These are phyloP conservation scores for Cyphellophora europaea DNA, from an alignment of 2,329 filamentous ascomycete species.

Conservation along the genomic window DNA sequence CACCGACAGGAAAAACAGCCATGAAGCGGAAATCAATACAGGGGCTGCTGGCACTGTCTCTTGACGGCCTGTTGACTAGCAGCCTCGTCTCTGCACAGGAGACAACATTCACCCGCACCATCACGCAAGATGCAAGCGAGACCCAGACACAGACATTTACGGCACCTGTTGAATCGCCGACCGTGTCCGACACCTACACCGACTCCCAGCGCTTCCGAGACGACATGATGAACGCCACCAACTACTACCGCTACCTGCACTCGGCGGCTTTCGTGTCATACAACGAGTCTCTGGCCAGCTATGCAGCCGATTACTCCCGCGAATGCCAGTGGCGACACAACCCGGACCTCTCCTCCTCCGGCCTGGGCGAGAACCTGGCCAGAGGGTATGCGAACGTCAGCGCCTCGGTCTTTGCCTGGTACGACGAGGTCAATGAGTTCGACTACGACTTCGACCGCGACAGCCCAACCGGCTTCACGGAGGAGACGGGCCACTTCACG, in stretches of 20 bases:
- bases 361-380: conserved; percentile 61
- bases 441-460: conserved; percentile 53
- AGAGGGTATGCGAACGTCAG: conserved; percentile 54
- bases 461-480: conserved; percentile 54
- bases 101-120: neutral
- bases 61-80: too few relatives aligned
- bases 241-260: conserved; percentile 55
- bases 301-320: conserved; percentile 42
- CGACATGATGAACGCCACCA: conserved; percentile 57
- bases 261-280: conserved; percentile 50
- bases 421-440: conserved; percentile 63
- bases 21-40: too few relatives aligned
- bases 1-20: too few relatives aligned
- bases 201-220: conserved; percentile 31
- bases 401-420: conserved; percentile 65
- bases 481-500: conserved; percentile 64
- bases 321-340: conserved; percentile 32
- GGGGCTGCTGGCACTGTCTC: too few relatives aligned
- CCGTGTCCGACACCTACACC: conserved; percentile 26
- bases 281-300: conserved; percentile 55
- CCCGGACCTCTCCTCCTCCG: conserved; percentile 33
- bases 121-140: neutral
- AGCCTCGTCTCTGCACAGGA: too few relatives aligned
- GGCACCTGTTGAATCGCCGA: neutral
- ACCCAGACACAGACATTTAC: neutral